phyloP scores from a whole-genome alignment of 176 grass and related monocot genomes.

The Oryza nivara region DNA sequence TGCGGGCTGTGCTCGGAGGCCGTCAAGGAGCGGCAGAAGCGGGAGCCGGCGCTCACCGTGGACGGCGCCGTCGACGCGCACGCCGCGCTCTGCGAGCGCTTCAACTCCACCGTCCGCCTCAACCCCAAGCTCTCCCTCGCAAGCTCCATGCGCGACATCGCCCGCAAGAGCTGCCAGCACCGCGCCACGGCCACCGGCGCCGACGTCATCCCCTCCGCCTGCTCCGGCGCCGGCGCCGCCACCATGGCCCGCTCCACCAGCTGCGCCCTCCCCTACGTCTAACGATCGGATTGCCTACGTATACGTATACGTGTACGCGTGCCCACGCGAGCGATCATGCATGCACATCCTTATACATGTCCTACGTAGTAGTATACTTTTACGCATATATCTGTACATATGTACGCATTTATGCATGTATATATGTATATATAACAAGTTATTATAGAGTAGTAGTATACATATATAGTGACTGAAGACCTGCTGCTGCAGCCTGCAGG shows the following conservation, averaged over 20 bases:
- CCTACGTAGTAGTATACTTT: no score
- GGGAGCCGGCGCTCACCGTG: conserved; percentile 46
- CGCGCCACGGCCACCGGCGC: conserved; percentile 13
- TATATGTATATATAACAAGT: no score
- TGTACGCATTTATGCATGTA: background rate
- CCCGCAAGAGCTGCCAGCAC: conserved; percentile 65
- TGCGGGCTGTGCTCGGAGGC: conserved; percentile 88
- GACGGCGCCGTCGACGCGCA: conserved; percentile 62
- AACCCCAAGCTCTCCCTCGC: conserved; percentile 86
- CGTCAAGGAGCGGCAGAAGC: conserved; percentile 71
- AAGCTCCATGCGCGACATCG: conserved; percentile 86
- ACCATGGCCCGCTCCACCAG: conserved; percentile 19
- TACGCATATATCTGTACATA: background rate
- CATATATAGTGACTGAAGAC: background rate
- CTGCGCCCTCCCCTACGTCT: conserved; percentile 45
- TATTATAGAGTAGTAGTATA: background rate
- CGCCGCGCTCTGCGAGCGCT: conserved; percentile 61
- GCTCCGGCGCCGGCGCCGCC: background rate
- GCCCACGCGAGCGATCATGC: background rate
- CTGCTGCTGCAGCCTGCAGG: no score
- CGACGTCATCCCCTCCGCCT: background rate
- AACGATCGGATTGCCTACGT: background rate
- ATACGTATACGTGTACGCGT: background rate
- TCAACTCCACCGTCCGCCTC: conserved; percentile 77
- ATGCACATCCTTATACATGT: background rate